phyloP scores from a whole-genome alignment of 2,329 filamentous ascomycete genomes.

The Apiospora saccharicola region DNA sequence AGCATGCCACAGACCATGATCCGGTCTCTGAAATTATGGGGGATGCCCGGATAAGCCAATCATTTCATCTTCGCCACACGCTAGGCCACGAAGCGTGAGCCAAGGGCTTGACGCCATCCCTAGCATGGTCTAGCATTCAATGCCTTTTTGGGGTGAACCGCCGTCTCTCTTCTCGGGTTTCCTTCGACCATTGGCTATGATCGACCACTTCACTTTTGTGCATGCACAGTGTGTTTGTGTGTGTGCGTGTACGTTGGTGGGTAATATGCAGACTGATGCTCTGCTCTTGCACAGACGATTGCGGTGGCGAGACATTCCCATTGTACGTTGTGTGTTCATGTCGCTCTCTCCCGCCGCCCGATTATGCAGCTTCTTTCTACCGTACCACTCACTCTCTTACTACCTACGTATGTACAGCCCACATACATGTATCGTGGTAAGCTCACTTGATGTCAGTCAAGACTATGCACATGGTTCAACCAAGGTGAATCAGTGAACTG shows the following conservation, averaged over 20 bases:
- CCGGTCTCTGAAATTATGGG: conserved; percentile 19
- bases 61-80: conserved; percentile 3
- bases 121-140: background rate
- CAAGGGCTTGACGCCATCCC: conserved; percentile 18
- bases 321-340: conserved; percentile 18
- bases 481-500: conserved; percentile 6
- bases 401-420: background rate
- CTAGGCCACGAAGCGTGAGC: background rate
- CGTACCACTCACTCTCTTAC: background rate
- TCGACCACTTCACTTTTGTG: background rate
- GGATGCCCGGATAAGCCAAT: background rate
- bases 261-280: background rate
- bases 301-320: conserved; percentile 17
- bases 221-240: conserved; percentile 13
- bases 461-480: conserved; percentile 9
- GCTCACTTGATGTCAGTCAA: conserved; percentile 7
- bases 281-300: background rate
- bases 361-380: background rate
- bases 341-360: conserved; percentile 7
- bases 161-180: background rate
- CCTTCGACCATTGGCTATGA: conserved; percentile 5
- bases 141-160: conserved; percentile 16
- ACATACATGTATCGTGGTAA: background rate
- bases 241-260: background rate
- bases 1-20: conserved; percentile 19